A percentile compares a stretch with the other conserved stretches of the same genome.
phyloP scores from a whole-genome alignment of 768 basidiomycete genomes.

The Amanita thiersii region DNA sequence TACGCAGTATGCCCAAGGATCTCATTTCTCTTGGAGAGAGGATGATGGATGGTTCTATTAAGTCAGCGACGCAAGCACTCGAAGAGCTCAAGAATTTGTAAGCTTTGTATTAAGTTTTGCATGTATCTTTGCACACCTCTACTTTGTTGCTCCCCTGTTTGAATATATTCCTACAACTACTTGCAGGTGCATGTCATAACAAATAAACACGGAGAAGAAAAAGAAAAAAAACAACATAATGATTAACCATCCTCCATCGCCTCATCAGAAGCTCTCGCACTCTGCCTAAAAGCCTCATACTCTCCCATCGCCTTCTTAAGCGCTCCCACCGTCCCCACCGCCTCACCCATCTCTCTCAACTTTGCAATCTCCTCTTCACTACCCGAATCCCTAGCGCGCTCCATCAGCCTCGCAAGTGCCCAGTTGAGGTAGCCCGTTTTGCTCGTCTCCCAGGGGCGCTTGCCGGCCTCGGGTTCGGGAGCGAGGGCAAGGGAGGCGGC shows the following conservation, averaged over 20 bases:
- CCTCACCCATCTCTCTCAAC: conserved; percentile 7
- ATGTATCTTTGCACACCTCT: too few relatives aligned
- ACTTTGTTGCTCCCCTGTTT: too few relatives aligned
- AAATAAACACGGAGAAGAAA: too few relatives aligned
- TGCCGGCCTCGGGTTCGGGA: conserved; percentile 55
- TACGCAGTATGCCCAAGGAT: not conserved
- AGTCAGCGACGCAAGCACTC: conserved; percentile 6
- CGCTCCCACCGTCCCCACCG: not conserved
- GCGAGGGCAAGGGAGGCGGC: conserved; percentile 29
- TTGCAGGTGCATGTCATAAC: too few relatives aligned
- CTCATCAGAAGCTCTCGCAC: too few relatives aligned
- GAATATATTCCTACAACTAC: too few relatives aligned
- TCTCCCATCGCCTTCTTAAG: conserved; percentile 1
- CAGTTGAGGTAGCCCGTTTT: conserved; percentile 71
- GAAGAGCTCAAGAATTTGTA: conserved; percentile 1
- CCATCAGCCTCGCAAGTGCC: conserved; percentile 54
- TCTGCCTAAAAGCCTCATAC: not conserved
- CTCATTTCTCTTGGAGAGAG: conserved; percentile 5
- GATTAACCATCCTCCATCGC: too few relatives aligned
- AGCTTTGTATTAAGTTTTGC: too few relatives aligned
- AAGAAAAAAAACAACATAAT: too few relatives aligned
- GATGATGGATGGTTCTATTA: conserved; percentile 5
- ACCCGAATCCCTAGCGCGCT: conserved; percentile 16
- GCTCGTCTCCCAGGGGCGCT: conserved; percentile 72
- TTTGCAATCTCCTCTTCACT: conserved; percentile 10